Evolutionary conservation across 2,329 filamentous ascomycete species (phyloP).

Genomic region (Fusarium illudens): DNA sequence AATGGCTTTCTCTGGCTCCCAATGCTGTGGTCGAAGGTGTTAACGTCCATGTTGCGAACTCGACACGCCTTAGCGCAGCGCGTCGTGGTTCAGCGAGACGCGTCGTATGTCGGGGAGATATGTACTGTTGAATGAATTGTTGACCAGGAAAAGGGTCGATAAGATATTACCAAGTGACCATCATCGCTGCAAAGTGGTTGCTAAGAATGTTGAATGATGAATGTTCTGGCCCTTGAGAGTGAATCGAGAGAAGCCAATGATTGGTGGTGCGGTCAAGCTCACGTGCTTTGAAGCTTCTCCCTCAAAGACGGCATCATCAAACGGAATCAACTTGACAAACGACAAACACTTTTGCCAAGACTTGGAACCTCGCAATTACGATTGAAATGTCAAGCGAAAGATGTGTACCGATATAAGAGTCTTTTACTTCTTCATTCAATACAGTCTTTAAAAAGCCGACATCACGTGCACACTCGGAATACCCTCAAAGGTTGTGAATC

Average conservation of each 20-base stretch:
- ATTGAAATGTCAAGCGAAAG: neutral
- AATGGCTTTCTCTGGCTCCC: neutral
- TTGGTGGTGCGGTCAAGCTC: conserved; percentile 7
- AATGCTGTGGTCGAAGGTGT: neutral
- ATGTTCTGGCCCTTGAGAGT: neutral
- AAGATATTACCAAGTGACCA: neutral
- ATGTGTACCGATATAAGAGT: neutral
- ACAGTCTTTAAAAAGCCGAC: neutral
- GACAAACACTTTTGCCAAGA: neutral
- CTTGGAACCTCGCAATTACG: neutral
- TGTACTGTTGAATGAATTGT: neutral
- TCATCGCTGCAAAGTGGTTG: neutral
- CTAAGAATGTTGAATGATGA: neutral
- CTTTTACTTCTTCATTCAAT: neutral
- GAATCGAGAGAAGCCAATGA: neutral
- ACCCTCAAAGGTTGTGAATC: neutral
- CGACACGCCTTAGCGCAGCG: conserved; percentile 2
- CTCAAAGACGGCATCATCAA: neutral
- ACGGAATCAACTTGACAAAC: neutral
- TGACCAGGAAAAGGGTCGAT: neutral
- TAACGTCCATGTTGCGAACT: conserved; percentile 15
- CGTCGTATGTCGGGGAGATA: neutral
- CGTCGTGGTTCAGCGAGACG: neutral
- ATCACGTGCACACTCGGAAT: neutral
- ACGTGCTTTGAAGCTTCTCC: conserved; percentile 10